phyloP scores from a whole-genome alignment of 305 asterid species.

The Fraxinus xanthoxyloides region DNA sequence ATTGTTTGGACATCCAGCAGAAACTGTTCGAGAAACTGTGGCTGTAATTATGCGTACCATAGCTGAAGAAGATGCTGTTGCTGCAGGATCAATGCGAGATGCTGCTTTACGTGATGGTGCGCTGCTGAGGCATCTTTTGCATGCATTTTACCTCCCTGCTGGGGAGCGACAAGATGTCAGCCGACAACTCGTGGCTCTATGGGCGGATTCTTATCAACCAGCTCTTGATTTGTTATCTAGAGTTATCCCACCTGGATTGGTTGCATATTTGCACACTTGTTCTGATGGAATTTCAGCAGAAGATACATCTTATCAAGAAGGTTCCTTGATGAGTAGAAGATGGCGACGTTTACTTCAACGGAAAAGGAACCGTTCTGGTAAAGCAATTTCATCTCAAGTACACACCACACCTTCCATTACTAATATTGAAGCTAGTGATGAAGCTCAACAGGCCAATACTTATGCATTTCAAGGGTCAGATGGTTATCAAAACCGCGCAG shows the following conservation, averaged over 20 bases:
- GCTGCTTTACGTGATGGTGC: constrained; percentile 99
- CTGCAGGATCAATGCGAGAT: constrained; percentile 99
- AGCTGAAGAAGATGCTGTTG: constrained; percentile 99
- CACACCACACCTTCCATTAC: constrained; percentile 41
- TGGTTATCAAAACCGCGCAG: constrained; percentile 42
- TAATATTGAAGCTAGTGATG: constrained; percentile 55
- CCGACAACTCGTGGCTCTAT: constrained; percentile 96
- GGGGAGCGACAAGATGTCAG: constrained; percentile 97
- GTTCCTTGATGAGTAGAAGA: constrained; percentile 82
- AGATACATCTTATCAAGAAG: constrained; percentile 63
- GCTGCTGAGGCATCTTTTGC: constrained; percentile 84
- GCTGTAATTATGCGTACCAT: constrained; percentile 98
- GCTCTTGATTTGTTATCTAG: constrained; percentile 93
- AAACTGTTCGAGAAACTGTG: constrained; percentile 86
- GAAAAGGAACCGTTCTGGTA: constrained; percentile 74
- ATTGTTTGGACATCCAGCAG: constrained; percentile 96
- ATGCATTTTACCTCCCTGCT: constrained; percentile 90
- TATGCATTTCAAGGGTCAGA: constrained; percentile 45
- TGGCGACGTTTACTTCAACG: constrained; percentile 84
- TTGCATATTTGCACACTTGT: constrained; percentile 89
- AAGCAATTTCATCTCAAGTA: constrained; percentile 58
- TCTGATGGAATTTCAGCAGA: constrained; percentile 58
- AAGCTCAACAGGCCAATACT: constrained; percentile 40
- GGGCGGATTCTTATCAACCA: constrained; percentile 99
- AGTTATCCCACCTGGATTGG: constrained; percentile 98